phyloP scores from a whole-genome alignment of 1,139 yeast genomes.

The Debaryomyces fabryi region DNA sequence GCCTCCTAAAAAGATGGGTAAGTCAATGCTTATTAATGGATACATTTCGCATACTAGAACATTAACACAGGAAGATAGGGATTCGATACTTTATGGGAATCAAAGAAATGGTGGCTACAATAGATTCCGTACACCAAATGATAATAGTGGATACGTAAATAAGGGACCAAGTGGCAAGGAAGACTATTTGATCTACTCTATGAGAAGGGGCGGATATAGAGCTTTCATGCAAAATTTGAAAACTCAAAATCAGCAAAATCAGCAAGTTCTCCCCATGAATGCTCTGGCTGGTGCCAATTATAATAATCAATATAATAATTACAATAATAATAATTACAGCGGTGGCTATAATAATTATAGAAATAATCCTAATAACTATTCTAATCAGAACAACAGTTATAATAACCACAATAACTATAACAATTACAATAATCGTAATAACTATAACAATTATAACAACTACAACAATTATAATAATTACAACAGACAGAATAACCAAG shows the following conservation, averaged over 20 bases:
- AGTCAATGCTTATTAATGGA: slow-evolving; percentile 85
- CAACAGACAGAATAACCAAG: slow-evolving; percentile 14
- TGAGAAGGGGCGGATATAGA: slow-evolving; percentile 49
- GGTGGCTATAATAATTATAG: slow-evolving; percentile 13
- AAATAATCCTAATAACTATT: slow-evolving; percentile 12
- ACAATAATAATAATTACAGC: slow-evolving; percentile 13
- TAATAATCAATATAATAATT: slow-evolving; percentile 14
- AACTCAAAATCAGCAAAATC: slow-evolving; percentile 13
- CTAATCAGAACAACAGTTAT: slow-evolving; percentile 7
- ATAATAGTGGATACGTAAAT: slow-evolving; percentile 43
- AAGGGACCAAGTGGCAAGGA: slow-evolving; percentile 46
- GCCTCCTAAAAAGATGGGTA: slow-evolving; percentile 56
- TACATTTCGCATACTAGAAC: slow-evolving; percentile 64
- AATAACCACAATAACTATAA: slow-evolving; percentile 17
- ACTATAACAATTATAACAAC: slow-evolving; percentile 9
- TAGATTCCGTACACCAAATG: slow-evolving; percentile 37
- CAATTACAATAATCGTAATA: slow-evolving; percentile 12
- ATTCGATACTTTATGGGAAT: slow-evolving; percentile 52
- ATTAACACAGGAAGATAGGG: slow-evolving; percentile 69
- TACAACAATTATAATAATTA: slow-evolving; percentile 12
- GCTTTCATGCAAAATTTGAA: slow-evolving; percentile 27
- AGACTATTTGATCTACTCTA: slow-evolving; percentile 32
- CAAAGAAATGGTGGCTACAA: slow-evolving; percentile 30
- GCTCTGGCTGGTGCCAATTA: slow-evolving; percentile 12
- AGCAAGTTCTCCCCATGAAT: slow-evolving; percentile 14